Base-by-base conservation (phyloP, 164 flowering plant species). In the Houttuynia cordata region DNA sequence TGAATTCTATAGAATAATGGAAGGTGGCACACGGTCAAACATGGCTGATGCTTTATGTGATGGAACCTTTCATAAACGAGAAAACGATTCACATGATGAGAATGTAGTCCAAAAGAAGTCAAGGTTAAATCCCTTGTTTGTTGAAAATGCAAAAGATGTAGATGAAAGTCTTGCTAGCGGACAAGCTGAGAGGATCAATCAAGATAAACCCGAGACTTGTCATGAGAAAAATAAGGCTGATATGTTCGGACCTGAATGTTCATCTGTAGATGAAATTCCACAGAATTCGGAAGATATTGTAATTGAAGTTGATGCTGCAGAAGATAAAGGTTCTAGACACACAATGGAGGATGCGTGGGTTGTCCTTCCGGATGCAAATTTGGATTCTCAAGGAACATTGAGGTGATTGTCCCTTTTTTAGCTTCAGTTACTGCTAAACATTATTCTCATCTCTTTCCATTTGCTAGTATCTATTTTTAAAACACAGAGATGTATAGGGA, bases 271-370 rank as follows among this genome's bases (percentile, higher is more conserved):
- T 23, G 51, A 67, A 40, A 20, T 20, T 40, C 37, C 53, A 18
- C 20, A n/a, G 14, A 58, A 14, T 24, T 20, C 59, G 23, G 57
- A 51, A 24, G 24, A 12, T 40, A 10, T 10, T 7, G 30, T 41
- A 14, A 76, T 90, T 21, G 88, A 87, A 75, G 92, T 84, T 4
- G 85, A 76, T 69, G 92, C 75, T 0, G 94, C 97, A 0, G 97
- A 90, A 67, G 97, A 90, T 71, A 90, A 83, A 68, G 97, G 97
- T n/a, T 80, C 86, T 0, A 76, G 97, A 55, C 90, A 80, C 65
- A 64, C 80, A 14, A 90, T 87, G 97, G 97, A 90, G 77, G 97
- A 90, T 66, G 87, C 90, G 10, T 90, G 81, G 79, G 90, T 90
- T 59, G 67, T 90, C 54, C 81, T 90, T 58, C 73, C 65, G 7